These are phyloP conservation scores for Peniophora sp. DNA, from an alignment of 1,284 basidiomycete species.

Conservation along the genomic window DNA sequence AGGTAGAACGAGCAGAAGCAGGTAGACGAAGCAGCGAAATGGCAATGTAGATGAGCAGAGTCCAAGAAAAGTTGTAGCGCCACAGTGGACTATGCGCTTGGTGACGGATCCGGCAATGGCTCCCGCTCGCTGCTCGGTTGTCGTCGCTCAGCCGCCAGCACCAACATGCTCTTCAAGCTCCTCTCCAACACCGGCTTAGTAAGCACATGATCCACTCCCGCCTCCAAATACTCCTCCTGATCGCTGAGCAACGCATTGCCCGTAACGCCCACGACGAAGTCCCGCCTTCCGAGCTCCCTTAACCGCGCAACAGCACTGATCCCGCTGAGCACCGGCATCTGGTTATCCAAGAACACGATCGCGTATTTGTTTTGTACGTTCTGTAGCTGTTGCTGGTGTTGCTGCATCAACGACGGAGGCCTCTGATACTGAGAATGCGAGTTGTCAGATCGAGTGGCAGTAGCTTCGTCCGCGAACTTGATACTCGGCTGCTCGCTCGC, in stretches of 20 bases:
- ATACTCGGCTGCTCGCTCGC: constrained; percentile 22
- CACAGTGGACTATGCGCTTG: too few relatives aligned
- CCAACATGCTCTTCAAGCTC: constrained; percentile 44
- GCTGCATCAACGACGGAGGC: constrained; percentile 15
- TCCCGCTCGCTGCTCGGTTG: not conserved
- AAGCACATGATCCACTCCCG: constrained; percentile 67
- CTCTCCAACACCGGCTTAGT: constrained; percentile 65
- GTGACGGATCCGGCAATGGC: not conserved
- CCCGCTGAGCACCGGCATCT: constrained; percentile 81
- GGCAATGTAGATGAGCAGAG: not conserved
- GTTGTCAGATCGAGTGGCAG: constrained; percentile 9
- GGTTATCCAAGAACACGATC: constrained; percentile 80
- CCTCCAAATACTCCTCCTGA: constrained; percentile 69
- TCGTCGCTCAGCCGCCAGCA: constrained; percentile 42
- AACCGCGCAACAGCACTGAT: constrained; percentile 64
- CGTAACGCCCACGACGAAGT: constrained; percentile 77
- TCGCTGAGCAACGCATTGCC: constrained; percentile 63
- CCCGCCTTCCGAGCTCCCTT: constrained; percentile 54
- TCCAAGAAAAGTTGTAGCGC: too few relatives aligned
- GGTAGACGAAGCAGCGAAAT: not conserved
- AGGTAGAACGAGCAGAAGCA: not conserved
- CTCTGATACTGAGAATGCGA: not conserved
- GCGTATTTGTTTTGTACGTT: constrained; percentile 38
- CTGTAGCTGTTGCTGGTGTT: constrained; percentile 1
- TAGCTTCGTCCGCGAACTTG: constrained; percentile 3